A percentile compares a stretch with the other conserved stretches of the same genome.
Evolutionary conservation across 2,329 filamentous ascomycete species (phyloP).

Genomic region (Cercospora sp.): DNA sequence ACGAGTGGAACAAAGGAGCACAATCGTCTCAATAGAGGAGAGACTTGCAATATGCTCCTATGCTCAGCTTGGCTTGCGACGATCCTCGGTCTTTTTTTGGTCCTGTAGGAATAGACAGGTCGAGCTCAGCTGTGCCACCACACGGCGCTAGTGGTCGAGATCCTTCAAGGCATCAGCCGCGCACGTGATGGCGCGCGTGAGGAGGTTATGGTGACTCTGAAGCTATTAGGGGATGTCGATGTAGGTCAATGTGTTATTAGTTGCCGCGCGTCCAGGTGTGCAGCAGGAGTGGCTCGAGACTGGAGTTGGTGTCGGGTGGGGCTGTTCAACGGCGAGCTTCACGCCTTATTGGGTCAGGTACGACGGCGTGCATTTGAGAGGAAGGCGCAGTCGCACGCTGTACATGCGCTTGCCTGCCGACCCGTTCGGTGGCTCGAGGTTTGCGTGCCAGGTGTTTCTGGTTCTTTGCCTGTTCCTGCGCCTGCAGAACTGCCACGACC

Average conservation of each 20-base stretch:
- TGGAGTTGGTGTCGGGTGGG: not conserved
- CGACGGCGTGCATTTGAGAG: not conserved
- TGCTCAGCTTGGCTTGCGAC: not conserved
- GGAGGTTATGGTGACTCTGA: not conserved
- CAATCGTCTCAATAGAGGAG: not conserved
- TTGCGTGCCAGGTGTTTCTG: not conserved
- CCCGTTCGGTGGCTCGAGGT: not conserved
- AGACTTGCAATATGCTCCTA: not conserved
- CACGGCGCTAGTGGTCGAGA: not conserved
- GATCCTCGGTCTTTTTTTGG: not conserved
- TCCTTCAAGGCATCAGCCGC: conserved; percentile 3
- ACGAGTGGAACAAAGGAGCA: not conserved
- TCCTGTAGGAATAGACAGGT: not conserved
- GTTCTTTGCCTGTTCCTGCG: not conserved
- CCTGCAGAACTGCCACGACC: not conserved
- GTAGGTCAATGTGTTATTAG: not conserved
- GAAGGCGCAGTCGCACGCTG: not conserved
- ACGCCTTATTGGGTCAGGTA: not conserved
- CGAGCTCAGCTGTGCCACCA: conserved; percentile 5
- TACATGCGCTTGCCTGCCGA: not conserved
- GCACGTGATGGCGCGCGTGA: not conserved
- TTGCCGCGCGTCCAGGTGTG: not conserved
- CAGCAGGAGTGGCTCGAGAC: not conserved
- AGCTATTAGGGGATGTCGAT: not conserved
- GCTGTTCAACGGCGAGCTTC: not conserved